Conservation (phyloP, 1,284 basidiomycete species). For the Schizophyllum commune region DNA sequence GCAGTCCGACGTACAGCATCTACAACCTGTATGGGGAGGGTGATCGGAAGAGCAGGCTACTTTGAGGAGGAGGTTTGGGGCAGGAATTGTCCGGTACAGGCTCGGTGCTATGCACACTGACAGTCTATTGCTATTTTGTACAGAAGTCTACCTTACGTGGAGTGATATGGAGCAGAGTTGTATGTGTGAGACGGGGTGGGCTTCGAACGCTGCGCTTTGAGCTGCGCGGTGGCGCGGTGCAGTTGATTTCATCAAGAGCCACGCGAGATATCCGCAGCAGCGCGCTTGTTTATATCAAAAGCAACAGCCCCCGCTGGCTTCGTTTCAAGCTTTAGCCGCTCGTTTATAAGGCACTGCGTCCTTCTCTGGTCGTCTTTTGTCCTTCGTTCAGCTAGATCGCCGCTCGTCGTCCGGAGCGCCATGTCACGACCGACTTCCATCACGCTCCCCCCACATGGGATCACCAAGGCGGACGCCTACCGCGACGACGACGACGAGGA, state of each 20-base stretch:
- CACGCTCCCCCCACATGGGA: not conserved
- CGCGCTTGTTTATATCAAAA: not conserved
- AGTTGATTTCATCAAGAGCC: not conserved
- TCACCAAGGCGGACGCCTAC: conserved; percentile 16
- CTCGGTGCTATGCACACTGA: not conserved
- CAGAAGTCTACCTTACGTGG: not conserved
- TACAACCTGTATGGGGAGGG: conserved; percentile 59
- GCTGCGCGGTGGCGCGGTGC: not conserved
- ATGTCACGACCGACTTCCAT: not conserved
- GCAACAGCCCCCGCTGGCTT: not conserved
- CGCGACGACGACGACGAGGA: conserved; percentile 31
- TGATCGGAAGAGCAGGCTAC: conserved; percentile 45
- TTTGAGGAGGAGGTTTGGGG: not conserved
- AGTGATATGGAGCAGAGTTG: not conserved
- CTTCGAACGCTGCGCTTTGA: not conserved
- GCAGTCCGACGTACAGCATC: conserved; percentile 75
- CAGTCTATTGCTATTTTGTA: not conserved
- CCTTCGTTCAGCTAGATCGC: not conserved
- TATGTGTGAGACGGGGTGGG: not conserved
- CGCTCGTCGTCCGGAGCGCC: not conserved
- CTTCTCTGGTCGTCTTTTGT: not conserved
- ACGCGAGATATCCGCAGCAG: not conserved
- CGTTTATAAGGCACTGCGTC: not conserved
- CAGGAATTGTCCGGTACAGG: not conserved
- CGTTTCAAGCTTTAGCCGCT: not conserved